These are phyloP conservation scores for Puccinia hordei DNA, from an alignment of 1,284 basidiomycete genomes.

Conservation along the genomic window DNA sequence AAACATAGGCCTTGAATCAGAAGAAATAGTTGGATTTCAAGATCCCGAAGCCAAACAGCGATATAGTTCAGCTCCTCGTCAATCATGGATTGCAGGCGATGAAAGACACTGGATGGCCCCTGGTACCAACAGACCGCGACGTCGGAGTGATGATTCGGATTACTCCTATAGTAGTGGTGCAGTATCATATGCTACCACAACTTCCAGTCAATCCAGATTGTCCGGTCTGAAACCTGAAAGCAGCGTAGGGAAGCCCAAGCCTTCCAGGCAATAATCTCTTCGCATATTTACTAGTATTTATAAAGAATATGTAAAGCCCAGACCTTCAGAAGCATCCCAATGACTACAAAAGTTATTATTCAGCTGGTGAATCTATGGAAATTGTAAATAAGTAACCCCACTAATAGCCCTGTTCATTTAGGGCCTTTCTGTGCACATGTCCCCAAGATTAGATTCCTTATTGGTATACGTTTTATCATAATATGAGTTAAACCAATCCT, in stretches of 20 bases:
- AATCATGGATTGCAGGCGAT: slow-evolving; percentile 32
- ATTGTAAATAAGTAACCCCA: not conserved
- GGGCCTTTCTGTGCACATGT: not conserved
- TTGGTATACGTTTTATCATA: too few relatives aligned
- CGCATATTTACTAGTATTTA: too few relatives aligned
- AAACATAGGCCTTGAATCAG: not conserved
- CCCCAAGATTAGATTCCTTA: too few relatives aligned
- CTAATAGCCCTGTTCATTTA: not conserved
- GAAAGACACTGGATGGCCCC: slow-evolving; percentile 3
- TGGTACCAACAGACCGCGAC: not conserved
- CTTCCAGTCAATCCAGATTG: not conserved
- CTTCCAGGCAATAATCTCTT: not conserved
- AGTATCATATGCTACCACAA: slow-evolving; percentile 32
- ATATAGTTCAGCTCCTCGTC: not conserved
- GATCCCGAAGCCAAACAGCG: not conserved
- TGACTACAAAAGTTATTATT: not conserved
- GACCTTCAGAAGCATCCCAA: too few relatives aligned
- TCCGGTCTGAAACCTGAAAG: not conserved
- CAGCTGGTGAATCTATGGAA: not conserved
- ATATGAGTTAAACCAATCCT: too few relatives aligned
- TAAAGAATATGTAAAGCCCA: too few relatives aligned
- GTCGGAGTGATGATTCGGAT: not conserved
- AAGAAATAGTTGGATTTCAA: not conserved
- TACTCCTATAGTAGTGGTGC: slow-evolving; percentile 1
- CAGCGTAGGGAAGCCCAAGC: not conserved